phyloP scores from a whole-genome alignment of 768 basidiomycete genomes.

The Russula vinacea region DNA sequence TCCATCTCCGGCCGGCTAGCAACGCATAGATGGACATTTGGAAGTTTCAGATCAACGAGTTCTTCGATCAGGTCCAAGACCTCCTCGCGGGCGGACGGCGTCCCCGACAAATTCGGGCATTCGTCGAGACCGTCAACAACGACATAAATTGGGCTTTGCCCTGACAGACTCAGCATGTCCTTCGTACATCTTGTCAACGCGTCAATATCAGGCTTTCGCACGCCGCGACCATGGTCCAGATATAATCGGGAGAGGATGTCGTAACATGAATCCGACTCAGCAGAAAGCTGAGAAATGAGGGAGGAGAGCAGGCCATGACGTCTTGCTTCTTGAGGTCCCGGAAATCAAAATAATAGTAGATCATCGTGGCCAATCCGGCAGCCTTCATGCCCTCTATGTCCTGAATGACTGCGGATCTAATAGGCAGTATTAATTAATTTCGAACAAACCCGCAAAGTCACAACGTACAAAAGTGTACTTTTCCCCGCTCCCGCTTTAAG shows the following conservation, averaged over 20 bases:
- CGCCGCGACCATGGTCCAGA: background rate
- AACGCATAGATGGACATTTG: constrained; percentile 4
- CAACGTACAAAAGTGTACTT: constrained; percentile 11
- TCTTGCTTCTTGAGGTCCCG: constrained; percentile 14
- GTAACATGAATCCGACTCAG: background rate
- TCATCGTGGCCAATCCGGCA: constrained; percentile 11
- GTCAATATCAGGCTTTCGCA: background rate
- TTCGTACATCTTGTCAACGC: background rate
- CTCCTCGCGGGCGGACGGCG: constrained; percentile 5
- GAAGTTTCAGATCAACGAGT: background rate
- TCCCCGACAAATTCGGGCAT: constrained; percentile 14
- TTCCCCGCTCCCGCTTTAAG: constrained; percentile 12
- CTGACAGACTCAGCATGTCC: constrained; percentile 9
- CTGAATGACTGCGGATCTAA: constrained; percentile 14
- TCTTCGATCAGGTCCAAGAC: constrained; percentile 5
- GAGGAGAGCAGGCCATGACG: constrained; percentile 5
- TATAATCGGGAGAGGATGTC: background rate
- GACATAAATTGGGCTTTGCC: constrained; percentile 1
- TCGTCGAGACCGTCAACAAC: constrained; percentile 21
- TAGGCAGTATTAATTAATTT: background rate
- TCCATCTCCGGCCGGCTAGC: background rate
- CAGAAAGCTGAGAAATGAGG: constrained; percentile 8
- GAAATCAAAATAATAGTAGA: constrained; percentile 18
- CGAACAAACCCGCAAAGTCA: background rate
- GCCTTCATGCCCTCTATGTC: background rate